Evolutionary conservation across 345 rosid species (phyloP).

Genomic region (Eucalyptus decipiens): DNA sequence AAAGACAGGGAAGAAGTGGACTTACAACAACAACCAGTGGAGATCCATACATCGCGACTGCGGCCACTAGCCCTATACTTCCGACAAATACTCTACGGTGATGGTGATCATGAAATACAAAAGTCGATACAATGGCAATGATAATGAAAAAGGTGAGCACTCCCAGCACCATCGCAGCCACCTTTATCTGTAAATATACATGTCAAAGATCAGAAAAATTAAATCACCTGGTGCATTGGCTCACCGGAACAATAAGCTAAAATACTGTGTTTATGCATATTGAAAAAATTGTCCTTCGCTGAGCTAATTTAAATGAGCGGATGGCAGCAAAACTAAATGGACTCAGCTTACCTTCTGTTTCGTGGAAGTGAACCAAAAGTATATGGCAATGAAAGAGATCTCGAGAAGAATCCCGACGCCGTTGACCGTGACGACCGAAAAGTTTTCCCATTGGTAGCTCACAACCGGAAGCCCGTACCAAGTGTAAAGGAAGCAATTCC

Average conservation of each 20-base stretch:
- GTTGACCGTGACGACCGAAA: slow-evolving; percentile 61
- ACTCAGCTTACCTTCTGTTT: slow-evolving; percentile 45
- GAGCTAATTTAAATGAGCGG: not conserved
- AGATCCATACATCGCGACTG: slow-evolving; percentile 63
- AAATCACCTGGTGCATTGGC: not conserved
- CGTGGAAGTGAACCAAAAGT: slow-evolving; percentile 33
- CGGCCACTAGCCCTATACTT: slow-evolving; percentile 49
- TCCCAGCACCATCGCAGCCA: slow-evolving; percentile 14
- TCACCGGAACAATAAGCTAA: not conserved
- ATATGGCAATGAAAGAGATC: slow-evolving; percentile 49
- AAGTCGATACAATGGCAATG: slow-evolving; percentile 26
- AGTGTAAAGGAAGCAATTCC: slow-evolving; percentile 63
- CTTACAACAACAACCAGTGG: slow-evolving; percentile 70
- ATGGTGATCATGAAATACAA: slow-evolving; percentile 45
- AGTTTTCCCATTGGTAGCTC: slow-evolving; percentile 75
- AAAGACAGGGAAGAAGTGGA: not conserved
- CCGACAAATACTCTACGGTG: slow-evolving; percentile 63
- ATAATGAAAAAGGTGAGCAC: slow-evolving; percentile 17
- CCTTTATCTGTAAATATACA: slow-evolving; percentile 34
- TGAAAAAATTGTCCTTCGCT: not conserved
- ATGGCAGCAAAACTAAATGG: not conserved
- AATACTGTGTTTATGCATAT: not conserved
- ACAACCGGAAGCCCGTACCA: slow-evolving; percentile 88
- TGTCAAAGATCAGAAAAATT: not conserved
- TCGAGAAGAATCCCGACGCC: slow-evolving; percentile 67